phyloP scores from a whole-genome alignment of 768 basidiomycete genomes.

The Auricularia auricula-judae region DNA sequence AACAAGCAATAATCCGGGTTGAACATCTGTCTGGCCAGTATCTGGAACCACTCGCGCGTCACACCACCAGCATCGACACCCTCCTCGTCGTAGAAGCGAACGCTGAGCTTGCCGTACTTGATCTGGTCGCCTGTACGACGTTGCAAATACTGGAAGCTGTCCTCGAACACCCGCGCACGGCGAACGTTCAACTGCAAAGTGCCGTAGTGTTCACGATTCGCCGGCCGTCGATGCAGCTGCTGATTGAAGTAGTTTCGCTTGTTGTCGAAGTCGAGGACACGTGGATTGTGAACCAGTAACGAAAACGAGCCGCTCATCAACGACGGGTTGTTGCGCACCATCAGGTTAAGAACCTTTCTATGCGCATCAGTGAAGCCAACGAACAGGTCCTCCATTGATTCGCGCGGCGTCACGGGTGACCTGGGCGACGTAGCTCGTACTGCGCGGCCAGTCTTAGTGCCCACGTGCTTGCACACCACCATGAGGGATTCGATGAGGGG shows the following conservation, averaged over 20 bases:
- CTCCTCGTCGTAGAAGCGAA: slow-evolving; percentile 94
- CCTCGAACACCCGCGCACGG: slow-evolving; percentile 87
- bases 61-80: slow-evolving; percentile 98
- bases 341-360: slow-evolving; percentile 86
- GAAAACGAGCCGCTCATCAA: slow-evolving; percentile 98
- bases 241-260: slow-evolving; percentile 95
- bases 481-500: slow-evolving; percentile 94
- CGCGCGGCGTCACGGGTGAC: slow-evolving; percentile 33
- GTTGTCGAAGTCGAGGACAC: slow-evolving; percentile 98
- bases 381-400: slow-evolving; percentile 85
- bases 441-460: slow-evolving; percentile 37
- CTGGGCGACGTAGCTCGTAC: slow-evolving; percentile 50
- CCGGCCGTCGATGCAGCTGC: slow-evolving; percentile 76
- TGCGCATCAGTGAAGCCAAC: slow-evolving; percentile 89
- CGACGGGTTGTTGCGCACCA: slow-evolving; percentile 97
- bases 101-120: slow-evolving; percentile 93
- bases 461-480: slow-evolving; percentile 96
- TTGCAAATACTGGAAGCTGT: slow-evolving; percentile 88
- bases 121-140: slow-evolving; percentile 90
- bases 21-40: slow-evolving; percentile 96
- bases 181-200: slow-evolving; percentile 86
- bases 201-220: slow-evolving; percentile 66
- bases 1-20: slow-evolving; percentile 97
- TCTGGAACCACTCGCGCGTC: slow-evolving; percentile 97
- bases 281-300: slow-evolving; percentile 87